A percentile compares a stretch with the other conserved stretches of the same genome.
These are phyloP conservation scores for Fistulifera pelliculosa DNA, from an alignment of 108 stramenopile species.

Conservation along the genomic window DNA sequence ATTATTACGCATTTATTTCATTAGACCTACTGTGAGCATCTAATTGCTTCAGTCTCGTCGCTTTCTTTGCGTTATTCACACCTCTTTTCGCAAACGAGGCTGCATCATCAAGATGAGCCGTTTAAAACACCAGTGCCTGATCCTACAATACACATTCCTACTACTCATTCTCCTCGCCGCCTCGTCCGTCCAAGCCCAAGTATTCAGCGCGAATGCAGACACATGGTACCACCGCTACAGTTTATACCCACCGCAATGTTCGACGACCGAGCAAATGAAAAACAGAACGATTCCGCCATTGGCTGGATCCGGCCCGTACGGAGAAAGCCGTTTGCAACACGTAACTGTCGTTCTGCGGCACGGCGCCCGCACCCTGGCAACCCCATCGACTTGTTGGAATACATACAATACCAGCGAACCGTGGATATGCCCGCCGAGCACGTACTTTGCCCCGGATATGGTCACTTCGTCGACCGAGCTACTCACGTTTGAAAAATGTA, in stretches of 20 bases:
- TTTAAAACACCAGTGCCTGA: too few species aligned
- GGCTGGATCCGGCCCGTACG: background rate
- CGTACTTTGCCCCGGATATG: conserved; percentile 41
- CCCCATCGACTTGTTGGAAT: conserved; percentile 37
- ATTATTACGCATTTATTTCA: too few species aligned
- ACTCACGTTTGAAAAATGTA: conserved; percentile 45
- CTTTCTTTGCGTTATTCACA: too few species aligned
- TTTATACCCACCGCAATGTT: conserved; percentile 65
- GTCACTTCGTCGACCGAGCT: too few species aligned
- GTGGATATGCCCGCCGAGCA: conserved; percentile 68
- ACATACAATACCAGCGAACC: conserved; percentile 29
- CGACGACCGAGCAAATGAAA: conserved; percentile 55
- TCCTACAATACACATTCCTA: too few species aligned
- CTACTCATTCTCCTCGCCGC: too few species aligned
- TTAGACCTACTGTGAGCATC: too few species aligned
- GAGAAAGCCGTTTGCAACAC: conserved; percentile 37
- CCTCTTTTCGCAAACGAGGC: too few species aligned
- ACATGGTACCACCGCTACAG: conserved; percentile 21
- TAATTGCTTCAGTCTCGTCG: too few species aligned
- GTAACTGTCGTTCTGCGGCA: conserved; percentile 72
- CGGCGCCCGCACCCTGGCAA: conserved; percentile 64
- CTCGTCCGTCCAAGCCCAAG: too few species aligned
- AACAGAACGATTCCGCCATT: conserved; percentile 45
- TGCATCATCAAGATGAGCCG: too few species aligned
- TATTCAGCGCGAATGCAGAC: too few species aligned